Evolutionary conservation across 352 stramenopile species (phyloP).

Genomic region (Lagenidium giganteum): DNA sequence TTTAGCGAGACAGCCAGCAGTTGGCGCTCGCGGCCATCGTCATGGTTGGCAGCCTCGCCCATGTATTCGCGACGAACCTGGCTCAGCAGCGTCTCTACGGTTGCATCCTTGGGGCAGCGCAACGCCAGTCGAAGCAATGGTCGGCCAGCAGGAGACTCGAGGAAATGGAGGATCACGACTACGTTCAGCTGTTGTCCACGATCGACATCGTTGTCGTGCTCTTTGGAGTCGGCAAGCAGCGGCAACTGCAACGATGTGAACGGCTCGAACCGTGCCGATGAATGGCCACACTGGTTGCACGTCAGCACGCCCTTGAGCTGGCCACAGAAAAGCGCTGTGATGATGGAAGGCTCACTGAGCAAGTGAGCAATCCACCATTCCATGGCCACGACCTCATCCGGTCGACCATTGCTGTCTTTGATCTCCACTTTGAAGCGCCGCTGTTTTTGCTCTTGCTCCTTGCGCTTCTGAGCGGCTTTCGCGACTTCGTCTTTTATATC

Average conservation of each 20-base stretch:
- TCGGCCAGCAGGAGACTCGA: constrained; percentile 8
- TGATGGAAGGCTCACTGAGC: constrained; percentile 90
- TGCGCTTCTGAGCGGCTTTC: constrained; percentile 8
- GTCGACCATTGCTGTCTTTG: constrained; percentile 90
- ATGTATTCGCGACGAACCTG: constrained; percentile 23
- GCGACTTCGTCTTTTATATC: too few species aligned
- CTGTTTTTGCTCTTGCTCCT: constrained; percentile 15
- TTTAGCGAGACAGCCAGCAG: constrained; percentile 20
- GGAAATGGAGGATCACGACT: constrained; percentile 31
- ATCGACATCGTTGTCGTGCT: background rate
- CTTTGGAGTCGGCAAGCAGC: constrained; percentile 20
- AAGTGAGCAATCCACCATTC: constrained; percentile 98
- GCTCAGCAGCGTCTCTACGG: constrained; percentile 34
- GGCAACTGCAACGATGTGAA: constrained; percentile 81
- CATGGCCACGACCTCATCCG: constrained; percentile 90
- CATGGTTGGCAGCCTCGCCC: too few species aligned
- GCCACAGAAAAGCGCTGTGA: constrained; percentile 94
- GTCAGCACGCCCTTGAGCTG: constrained; percentile 95
- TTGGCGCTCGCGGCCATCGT: too few species aligned
- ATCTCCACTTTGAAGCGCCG: constrained; percentile 81
- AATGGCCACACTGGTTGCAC: constrained; percentile 87
- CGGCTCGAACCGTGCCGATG: constrained; percentile 77
- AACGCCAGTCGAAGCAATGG: constrained; percentile 20
- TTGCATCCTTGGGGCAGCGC: constrained; percentile 17
- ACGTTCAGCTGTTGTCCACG: constrained; percentile 19